These are phyloP conservation scores for Xanthoconium purpureum DNA, from an alignment of 768 basidiomycete genomes.

Conservation along the genomic window DNA sequence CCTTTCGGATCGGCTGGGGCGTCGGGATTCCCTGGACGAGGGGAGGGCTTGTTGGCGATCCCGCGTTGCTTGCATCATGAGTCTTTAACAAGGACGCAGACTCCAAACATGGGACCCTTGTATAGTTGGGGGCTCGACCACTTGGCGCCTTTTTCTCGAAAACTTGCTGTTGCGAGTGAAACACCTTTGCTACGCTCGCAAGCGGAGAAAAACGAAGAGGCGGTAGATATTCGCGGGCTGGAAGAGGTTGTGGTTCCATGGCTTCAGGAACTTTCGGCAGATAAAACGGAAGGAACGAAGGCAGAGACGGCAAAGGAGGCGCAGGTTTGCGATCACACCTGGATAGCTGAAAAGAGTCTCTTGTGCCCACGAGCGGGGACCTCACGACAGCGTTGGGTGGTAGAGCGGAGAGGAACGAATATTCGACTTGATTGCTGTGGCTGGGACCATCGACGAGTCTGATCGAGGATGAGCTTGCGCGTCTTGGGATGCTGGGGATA, in stretches of 20 bases:
- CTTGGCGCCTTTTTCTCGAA: neutral
- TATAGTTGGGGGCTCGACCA: neutral
- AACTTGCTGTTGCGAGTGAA: neutral
- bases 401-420: slow-evolving; percentile 22
- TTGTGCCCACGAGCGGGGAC: slow-evolving; percentile 23
- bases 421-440: slow-evolving; percentile 16
- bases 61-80: neutral
- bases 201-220: slow-evolving; percentile 22
- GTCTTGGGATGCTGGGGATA: neutral
- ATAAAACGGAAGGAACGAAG: slow-evolving; percentile 13
- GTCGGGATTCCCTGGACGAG: neutral
- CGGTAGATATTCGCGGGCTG: slow-evolving; percentile 10
- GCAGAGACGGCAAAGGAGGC: slow-evolving; percentile 22
- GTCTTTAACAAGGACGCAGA: neutral
- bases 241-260: neutral
- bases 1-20: neutral
- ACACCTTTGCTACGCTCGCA: slow-evolving; percentile 2
- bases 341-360: slow-evolving; percentile 32
- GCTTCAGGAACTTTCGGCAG: neutral
- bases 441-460: slow-evolving; percentile 20
- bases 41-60: neutral
- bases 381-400: slow-evolving; percentile 15
- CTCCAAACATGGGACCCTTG: neutral
- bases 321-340: slow-evolving; percentile 15
- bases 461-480: slow-evolving; percentile 23